Percentiles rank a stretch among this genome's conserved stretches.
phyloP scores from a whole-genome alignment of 441 rosid species.

The Biscutella laevigata region DNA sequence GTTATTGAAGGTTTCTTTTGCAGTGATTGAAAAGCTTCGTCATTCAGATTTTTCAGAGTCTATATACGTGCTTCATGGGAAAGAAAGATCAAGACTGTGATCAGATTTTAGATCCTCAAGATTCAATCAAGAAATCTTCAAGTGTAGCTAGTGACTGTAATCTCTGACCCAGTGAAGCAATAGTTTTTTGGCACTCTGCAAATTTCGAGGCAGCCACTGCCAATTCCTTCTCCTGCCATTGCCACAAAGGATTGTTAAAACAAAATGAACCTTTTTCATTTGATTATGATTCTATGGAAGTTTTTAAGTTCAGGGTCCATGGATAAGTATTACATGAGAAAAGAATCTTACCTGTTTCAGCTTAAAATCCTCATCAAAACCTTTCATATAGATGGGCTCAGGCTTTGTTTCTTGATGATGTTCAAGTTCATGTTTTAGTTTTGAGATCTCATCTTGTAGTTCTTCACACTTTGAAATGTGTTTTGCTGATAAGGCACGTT shows the following conservation, averaged over 20 bases:
- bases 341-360: constrained; percentile 50
- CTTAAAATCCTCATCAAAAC: constrained; percentile 39
- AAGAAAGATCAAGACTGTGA: constrained; percentile 12
- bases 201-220: constrained; percentile 56
- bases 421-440: constrained; percentile 38
- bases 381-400: constrained; percentile 27
- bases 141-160: constrained; percentile 54
- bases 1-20: constrained; percentile 5
- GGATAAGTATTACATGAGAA: not conserved
- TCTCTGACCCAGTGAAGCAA: constrained; percentile 57
- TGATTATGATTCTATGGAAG: not conserved
- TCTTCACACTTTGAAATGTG: constrained; percentile 32
- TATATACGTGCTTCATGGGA: constrained; percentile 8
- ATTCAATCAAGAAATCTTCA: constrained; percentile 48
- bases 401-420: constrained; percentile 30
- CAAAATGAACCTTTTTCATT: not conserved
- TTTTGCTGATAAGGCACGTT: constrained; percentile 39
- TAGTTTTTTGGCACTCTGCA: constrained; percentile 82
- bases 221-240: constrained; percentile 61
- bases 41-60: constrained; percentile 13
- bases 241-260: not conserved
- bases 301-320: not conserved
- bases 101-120: constrained; percentile 29
- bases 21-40: constrained; percentile 13
- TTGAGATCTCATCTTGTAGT: constrained; percentile 50